phyloP scores from a whole-genome alignment of 2,329 filamentous ascomycete genomes.

The Beauveria australis region DNA sequence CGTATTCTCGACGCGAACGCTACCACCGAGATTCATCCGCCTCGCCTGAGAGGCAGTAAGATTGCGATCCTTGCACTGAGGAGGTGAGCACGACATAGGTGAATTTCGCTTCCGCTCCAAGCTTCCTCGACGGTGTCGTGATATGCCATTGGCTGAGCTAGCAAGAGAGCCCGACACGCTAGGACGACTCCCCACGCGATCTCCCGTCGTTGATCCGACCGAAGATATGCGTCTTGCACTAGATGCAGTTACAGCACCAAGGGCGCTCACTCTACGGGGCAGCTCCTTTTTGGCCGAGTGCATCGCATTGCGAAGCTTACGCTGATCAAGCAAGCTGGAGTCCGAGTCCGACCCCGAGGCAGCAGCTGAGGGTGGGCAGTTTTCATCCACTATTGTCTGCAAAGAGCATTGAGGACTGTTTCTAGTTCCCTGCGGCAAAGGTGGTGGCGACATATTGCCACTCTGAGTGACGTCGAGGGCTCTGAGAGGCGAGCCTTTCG shows the following conservation, averaged over 20 bases:
- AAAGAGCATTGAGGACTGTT: slow-evolving; percentile 26
- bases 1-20: slow-evolving; percentile 24
- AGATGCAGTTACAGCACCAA: slow-evolving; percentile 27
- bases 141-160: slow-evolving; percentile 48
- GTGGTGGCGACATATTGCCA: slow-evolving; percentile 42
- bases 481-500: slow-evolving; percentile 36
- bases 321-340: slow-evolving; percentile 40
- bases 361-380: slow-evolving; percentile 38
- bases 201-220: slow-evolving; percentile 26
- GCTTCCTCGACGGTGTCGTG: slow-evolving; percentile 42
- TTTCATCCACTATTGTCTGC: slow-evolving; percentile 39
- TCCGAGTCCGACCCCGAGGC: slow-evolving; percentile 36
- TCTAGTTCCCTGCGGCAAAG: slow-evolving; percentile 23
- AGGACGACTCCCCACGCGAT: slow-evolving; percentile 19
- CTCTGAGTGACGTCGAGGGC: slow-evolving; percentile 41
- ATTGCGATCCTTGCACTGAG: slow-evolving; percentile 30
- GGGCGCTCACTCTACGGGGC: slow-evolving; percentile 31
- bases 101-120: slow-evolving; percentile 44
- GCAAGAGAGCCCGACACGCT: slow-evolving; percentile 36
- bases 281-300: slow-evolving; percentile 43
- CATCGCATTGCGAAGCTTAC: slow-evolving; percentile 47
- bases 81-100: slow-evolving; percentile 44
- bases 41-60: slow-evolving; percentile 49
- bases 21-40: slow-evolving; percentile 46
- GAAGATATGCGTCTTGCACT: slow-evolving; percentile 38